Evolutionary conservation across 306 rosid genomes (phyloP), one percentile per base, ranked within the genome.

Genomic region (Begonia masoniana): DNA sequence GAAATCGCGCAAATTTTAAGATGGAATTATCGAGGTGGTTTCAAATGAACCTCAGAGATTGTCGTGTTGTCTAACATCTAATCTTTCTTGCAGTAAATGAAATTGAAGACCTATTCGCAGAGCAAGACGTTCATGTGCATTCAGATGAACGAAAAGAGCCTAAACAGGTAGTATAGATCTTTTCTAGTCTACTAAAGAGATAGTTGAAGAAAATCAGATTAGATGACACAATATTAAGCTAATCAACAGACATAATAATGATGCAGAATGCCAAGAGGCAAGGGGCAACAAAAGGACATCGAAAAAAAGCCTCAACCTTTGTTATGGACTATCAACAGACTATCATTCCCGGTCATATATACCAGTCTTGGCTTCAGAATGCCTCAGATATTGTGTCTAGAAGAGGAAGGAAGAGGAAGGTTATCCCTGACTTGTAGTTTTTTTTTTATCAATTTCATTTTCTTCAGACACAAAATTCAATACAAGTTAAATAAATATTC

Each of bases 301-400:
- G 69, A 71, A 72, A 58, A 61, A 55, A 50, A 56, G 41, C 12
- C 39, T 64, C 63, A 42, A 66, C 63, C 50, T 53, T 26, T 49
- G 10, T 51, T 61, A 78, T 83, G 84, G 93, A 83, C 76, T 60
- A 46, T 58, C 85, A 91, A 55, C 92, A 91, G 50, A 86, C 88
- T 59, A 73, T 79, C 23, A 71, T 86, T 65, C 88, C 86, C 60
- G 84, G 68, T 64, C 82, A 66, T 55, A 59, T 57, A 52, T 86
- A 79, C 66, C 92, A 86, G 66, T 74, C 76, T 17, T 91, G 99
- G 99, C 86, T 86, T 67, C 79, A 67, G 57, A 55, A 81, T 67
- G 17, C 79, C 52, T 77, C 88, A 31, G 84, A 83, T 68, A 66
- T 78, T 35, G 70, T 71, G 54, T 76, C 88, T 19, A 67, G 67